Base-by-base conservation (phyloP, 2,329 filamentous ascomycete species). In the Furcasterigmium sp. region DNA sequence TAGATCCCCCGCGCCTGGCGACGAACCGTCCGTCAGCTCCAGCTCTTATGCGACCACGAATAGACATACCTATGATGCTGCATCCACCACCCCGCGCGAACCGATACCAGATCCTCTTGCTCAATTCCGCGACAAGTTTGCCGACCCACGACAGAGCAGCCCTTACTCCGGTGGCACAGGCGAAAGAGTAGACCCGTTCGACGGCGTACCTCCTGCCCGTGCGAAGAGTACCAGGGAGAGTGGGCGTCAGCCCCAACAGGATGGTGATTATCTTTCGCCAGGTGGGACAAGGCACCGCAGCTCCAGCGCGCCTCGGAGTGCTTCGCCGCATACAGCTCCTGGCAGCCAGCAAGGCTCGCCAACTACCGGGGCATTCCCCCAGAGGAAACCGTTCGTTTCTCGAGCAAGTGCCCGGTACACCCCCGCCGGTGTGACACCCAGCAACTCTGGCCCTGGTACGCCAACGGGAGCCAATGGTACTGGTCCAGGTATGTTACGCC, bases 151-250 rank as follows among this genome's bases (percentile, higher is more conserved):
- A n/a, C 68, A 77, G 43, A 76, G 75, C 51, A 76, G 74, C 6
- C 77, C 78, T 0, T 83, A 82, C 53, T 67, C 70, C 34, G 70
- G 67, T 2, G 68, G 73, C 25, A 69, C 75, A 11, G 77, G 79
- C 26, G 80, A 83, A 56, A 82, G 75, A 60, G 73, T 76, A 5
- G 73, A 79, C 37, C 70, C 76, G 0, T 80, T 78, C 46, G 76
- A 78, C 36, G 70, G 67, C 2, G 59, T 56, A 7, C 54, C 64
- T 9, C 44, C 73, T n/a, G 61, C 62, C 38, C 64, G 73, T n/a
- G 62, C 70, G 5, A 68, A 64, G 47, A 76, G 72, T 56, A 67
- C 66, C 15, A 66, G 70, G 26, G 63, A 68, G 25, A 50, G 59
- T 8, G 49, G 56, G 13, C 61, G 59, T 14, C 56, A 45, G 28